Evolutionary conservation across 2,329 filamentous ascomycete genomes (phyloP), one percentile per base, ranked within the genome.

Genomic region (Cordyceps fumosorosea): DNA sequence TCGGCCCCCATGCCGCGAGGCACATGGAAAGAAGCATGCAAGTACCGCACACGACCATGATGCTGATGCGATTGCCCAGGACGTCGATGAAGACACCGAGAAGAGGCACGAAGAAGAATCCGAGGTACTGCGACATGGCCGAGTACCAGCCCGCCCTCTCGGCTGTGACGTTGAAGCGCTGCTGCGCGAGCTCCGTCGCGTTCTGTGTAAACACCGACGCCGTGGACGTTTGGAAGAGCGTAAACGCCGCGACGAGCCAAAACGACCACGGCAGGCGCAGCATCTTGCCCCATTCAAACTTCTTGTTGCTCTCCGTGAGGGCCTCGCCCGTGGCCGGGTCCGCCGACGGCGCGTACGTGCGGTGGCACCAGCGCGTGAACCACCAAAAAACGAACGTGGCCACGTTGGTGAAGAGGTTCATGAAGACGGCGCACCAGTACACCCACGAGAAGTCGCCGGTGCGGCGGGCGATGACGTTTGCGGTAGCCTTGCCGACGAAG

Each of bases 371-470:
- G 11, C 75, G 75, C 0, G 78, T 84, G 67, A 87, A 86, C 66
- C 78, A 77, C 73, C 78, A 85, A 69, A 86, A 87, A 11, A 75
- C 70, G 0, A 77, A 58, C 0, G 83, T 85, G 1, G 78, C 76
- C 0, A 79, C 67, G 60, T 87, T 87, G 10, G 84, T 86, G 64
- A 87, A 87, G 2, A 87, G 62, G 63, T 87, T 86, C 81, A 87
- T 86, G 66, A 84, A 83, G 0, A 87, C 83, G 0, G 81, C 78
- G 11, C 80, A 80, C 84, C 84, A 87, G 67, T 81, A 87, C 0
- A 82, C 82, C 82, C 84, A 87, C 58, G 80, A 79, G 52, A 87
- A 87, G 66, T 87, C 77, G 0, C 84, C 83, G 0, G 81, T 82
- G 14, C 80, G 81, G 65, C 73, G 77, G 0, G 83, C 78, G 29